Base-by-base conservation (phyloP, 805 yeast genomes). In the Tetrapisispora arboricola region DNA sequence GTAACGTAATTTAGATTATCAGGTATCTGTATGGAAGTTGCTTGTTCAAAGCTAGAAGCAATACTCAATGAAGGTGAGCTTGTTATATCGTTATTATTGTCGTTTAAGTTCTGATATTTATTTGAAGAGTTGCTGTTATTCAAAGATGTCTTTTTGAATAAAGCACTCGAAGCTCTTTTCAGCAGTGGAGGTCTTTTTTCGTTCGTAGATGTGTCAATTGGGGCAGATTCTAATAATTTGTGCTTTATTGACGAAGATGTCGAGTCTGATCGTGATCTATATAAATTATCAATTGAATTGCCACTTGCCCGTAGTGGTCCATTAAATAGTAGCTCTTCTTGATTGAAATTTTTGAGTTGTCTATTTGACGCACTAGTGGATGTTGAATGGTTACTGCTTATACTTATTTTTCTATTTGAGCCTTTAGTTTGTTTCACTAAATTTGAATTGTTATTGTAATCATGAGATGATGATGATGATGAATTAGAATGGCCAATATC, bases 121-220 rank as follows among this genome's bases (percentile, higher is more conserved):
- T 33, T 26, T 9, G 24, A 15, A 10, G 22, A 11, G 9, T 30
- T 6, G 17, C 32, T 22, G 16, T 37, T 39, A 30, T 46, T 49
- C 13, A 51, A 26, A 4, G 64, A 57, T 2, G 54, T 47, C 37
- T 55, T 60, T 27, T 60, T 47, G 21, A 58, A 36, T 19, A 60
- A 42, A 3, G 58, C 54, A 38, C 57, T 56, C 0, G 64, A 60
- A 0, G 63, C 63, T 37, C 63, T 53, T 37, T 54, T 53, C 13
- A 60, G 39, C 21, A 60, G 41, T 9, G 61, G 61, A 6, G 49
- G 35, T 35, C 47, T 54, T 39, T 50, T 51, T 8, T 39, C 33
- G 29, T 2, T 34, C 2, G 6, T 9, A 10, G 37, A 24, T 9
- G 12, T 5, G 15, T 34, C 37, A n/a, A 11, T 4, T 6, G 28